Percentiles rank a stretch among this genome's conserved stretches.
Conservation (phyloP, 2,329 filamentous ascomycete genomes). For the Beauveria sp. region DNA sequence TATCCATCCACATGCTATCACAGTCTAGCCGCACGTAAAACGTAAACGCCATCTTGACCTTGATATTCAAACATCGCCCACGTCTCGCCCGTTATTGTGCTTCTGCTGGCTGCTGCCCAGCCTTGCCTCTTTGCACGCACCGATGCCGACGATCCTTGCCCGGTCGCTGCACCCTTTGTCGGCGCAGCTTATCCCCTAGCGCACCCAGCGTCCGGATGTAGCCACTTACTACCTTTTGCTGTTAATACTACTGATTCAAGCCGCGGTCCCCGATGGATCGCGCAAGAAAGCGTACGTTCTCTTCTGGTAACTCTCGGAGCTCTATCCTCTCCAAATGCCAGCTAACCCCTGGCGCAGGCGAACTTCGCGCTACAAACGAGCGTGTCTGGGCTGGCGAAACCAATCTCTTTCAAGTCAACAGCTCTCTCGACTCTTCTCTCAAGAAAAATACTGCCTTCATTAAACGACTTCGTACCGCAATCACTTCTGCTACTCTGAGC, state of each 20-base stretch:
- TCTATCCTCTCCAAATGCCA: slow-evolving; percentile 4
- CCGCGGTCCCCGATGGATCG: slow-evolving; percentile 51
- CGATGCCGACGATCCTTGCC: slow-evolving; percentile 32
- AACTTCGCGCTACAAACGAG: slow-evolving; percentile 82
- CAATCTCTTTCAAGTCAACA: slow-evolving; percentile 74
- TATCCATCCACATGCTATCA: neutral
- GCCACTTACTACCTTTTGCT: slow-evolving; percentile 26
- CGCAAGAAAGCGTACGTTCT: slow-evolving; percentile 52
- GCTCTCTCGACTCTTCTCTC: slow-evolving; percentile 83
- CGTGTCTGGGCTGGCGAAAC: slow-evolving; percentile 83
- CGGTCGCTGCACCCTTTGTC: slow-evolving; percentile 26
- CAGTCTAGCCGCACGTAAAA: neutral
- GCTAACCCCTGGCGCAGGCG: slow-evolving; percentile 48
- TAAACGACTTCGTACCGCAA: slow-evolving; percentile 84
- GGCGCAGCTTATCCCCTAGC: slow-evolving; percentile 35
- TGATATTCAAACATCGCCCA: neutral
- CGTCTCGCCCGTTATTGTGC: neutral
- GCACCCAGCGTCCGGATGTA: slow-evolving; percentile 40
- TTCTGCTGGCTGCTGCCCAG: slow-evolving; percentile 13
- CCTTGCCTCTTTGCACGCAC: slow-evolving; percentile 24
- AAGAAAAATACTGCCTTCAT: slow-evolving; percentile 99
- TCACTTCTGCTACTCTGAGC: slow-evolving; percentile 68
- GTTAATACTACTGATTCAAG: slow-evolving; percentile 21
- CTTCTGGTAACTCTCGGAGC: neutral
- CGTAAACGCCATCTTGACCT: slow-evolving; percentile 1